Evolutionary conservation across 2,329 filamentous ascomycete species (phyloP).

Genomic region (Penicillium vulpinum): DNA sequence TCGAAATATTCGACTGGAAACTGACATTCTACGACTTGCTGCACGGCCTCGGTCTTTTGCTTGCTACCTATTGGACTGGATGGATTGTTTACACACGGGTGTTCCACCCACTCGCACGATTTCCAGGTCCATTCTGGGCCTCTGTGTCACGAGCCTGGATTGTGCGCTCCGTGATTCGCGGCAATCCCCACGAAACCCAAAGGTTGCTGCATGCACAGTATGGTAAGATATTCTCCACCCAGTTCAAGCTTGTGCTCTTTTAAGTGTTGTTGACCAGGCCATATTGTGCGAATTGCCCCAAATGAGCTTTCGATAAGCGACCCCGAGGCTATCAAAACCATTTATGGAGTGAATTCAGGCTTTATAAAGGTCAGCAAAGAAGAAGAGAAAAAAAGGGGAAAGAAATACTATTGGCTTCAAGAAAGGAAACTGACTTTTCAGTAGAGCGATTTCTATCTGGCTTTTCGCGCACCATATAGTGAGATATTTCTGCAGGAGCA

Average conservation of each 20-base stretch:
- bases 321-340: constrained; percentile 25
- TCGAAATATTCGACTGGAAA: constrained; percentile 4
- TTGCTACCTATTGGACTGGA: constrained; percentile 10
- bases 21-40: background rate
- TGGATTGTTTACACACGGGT: constrained; percentile 30
- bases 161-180: constrained; percentile 21
- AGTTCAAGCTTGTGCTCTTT: background rate
- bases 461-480: constrained; percentile 22
- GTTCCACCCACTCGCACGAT: constrained; percentile 21
- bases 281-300: constrained; percentile 24
- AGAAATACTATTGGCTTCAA: constrained; percentile 2
- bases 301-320: constrained; percentile 27
- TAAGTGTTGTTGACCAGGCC: constrained; percentile 9
- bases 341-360: constrained; percentile 20
- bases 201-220: constrained; percentile 17
- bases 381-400: background rate
- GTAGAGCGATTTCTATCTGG: constrained; percentile 32
- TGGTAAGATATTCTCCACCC: constrained; percentile 8
- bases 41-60: background rate
- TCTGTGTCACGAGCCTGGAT: constrained; percentile 29
- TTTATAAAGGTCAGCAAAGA: constrained; percentile 15
- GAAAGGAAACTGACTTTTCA: constrained; percentile 9
- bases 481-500: constrained; percentile 17
- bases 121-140: constrained; percentile 27
- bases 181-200: constrained; percentile 27